Base-by-base conservation (phyloP, 345 rosid species). In the Sonneratia alba region DNA sequence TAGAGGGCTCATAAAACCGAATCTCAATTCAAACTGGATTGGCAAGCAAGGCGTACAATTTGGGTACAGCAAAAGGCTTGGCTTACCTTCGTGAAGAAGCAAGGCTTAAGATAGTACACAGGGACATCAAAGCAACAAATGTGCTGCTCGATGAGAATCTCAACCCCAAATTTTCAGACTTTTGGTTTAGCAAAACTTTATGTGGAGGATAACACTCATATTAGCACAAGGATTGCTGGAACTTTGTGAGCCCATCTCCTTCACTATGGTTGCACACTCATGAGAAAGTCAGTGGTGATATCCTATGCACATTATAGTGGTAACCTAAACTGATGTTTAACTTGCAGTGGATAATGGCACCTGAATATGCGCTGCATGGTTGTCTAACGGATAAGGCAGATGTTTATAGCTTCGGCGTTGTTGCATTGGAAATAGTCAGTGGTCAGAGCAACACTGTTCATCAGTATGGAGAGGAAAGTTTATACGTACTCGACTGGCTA, bases 171-270 rank as follows among this genome's bases (percentile, higher is more conserved):
- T 64, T 72, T n/a, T 72, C 75, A 36, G 48, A 72, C 66, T 72
- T 72, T 72, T 48, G 62, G 75, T 63, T 18, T 72, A 13, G 70
- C 70, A 42, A 72, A 72, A 3, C 48, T 72, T 16, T 21, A 42
- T 43, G 75, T 64, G 16, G 75, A 72, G 34, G 69, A 72, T 48
- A 71, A 59, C 66, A 64, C 69, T 22, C 74, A 64, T 27, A 72
- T 72, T 18, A 72, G 70, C 75, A 72, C 75, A 4, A 64, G 68
- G 24, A 16, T 72, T 7, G 91, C 93, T 10, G 91, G 90, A 78
- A 86, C 91, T 65, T 80, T 72, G 96, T 89, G 37, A 85, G 85
- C 48, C 32, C 32, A 27, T 69, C 14, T 66, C 62, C 42, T 51
- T 47, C 16, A 3, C 13, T 62, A 3, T 62, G 3, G 0, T 24